These are phyloP conservation scores for Rhodotorula kratochvilovae DNA, from an alignment of 768 basidiomycete genomes.

Conservation along the genomic window DNA sequence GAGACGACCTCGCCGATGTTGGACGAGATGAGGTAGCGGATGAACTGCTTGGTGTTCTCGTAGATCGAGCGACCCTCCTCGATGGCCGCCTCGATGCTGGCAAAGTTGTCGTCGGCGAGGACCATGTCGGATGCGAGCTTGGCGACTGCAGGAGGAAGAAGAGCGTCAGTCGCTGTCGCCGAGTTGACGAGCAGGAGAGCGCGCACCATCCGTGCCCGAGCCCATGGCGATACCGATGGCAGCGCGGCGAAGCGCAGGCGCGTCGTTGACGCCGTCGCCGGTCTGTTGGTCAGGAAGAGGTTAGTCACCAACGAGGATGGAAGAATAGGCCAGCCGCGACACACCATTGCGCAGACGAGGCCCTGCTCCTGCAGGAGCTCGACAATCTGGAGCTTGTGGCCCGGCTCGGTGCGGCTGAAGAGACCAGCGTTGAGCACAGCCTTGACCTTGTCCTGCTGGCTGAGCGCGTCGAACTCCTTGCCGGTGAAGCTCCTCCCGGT, in stretches of 20 bases:
- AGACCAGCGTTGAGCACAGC: constrained; percentile 83
- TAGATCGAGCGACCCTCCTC: constrained; percentile 97
- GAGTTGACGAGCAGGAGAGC: too few relatives aligned
- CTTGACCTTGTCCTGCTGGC: constrained; percentile 69
- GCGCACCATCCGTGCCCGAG: constrained; percentile 75
- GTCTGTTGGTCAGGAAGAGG: constrained; percentile 54
- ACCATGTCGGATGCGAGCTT: constrained; percentile 99
- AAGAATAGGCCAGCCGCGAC: constrained; percentile 25
- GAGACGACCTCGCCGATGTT: constrained; percentile 93
- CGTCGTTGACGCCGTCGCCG: constrained; percentile 97
- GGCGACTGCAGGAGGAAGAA: constrained; percentile 61
- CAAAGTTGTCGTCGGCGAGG: constrained; percentile 92
- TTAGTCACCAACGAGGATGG: not conserved
- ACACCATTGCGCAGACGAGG: constrained; percentile 89
- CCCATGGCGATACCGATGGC: constrained; percentile 99
- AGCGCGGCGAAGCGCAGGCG: constrained; percentile 91
- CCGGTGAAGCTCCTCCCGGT: constrained; percentile 96
- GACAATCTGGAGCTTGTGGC: constrained; percentile 89
- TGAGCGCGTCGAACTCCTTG: constrained; percentile 76
- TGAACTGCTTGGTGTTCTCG: constrained; percentile 99
- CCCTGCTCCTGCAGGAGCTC: constrained; percentile 87
- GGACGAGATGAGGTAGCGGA: constrained; percentile 92
- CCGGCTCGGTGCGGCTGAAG: constrained; percentile 90
- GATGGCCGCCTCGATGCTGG: constrained; percentile 91
- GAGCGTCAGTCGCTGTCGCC: too few relatives aligned